Evolutionary conservation across 768 basidiomycete species (phyloP).

Genomic region (Kwoniella botswanensis): DNA sequence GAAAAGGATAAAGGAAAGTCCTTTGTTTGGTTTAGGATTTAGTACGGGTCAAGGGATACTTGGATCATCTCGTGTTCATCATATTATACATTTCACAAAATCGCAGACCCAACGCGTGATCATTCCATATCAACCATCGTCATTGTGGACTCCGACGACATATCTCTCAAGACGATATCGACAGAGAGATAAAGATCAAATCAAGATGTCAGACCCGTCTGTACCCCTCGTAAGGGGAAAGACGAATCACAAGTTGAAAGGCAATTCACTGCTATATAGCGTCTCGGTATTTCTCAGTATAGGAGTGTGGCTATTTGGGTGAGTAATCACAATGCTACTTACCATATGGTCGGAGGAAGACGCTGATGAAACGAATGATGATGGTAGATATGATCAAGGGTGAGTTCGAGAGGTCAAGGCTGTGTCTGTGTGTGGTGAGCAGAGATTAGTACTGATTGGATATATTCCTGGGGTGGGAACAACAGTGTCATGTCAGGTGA

Average conservation of each 20-base stretch:
- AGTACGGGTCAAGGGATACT: not conserved
- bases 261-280: conserved; percentile 52
- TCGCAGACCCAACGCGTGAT: too few relatives aligned
- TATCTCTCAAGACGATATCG: not conserved
- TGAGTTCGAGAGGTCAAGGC: conserved; percentile 20
- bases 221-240: conserved; percentile 50
- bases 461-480: not conserved
- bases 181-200: not conserved
- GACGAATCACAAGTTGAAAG: conserved; percentile 45
- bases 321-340: conserved; percentile 19
- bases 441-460: not conserved
- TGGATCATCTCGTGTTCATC: not conserved
- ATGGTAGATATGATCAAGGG: conserved; percentile 55
- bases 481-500: conserved; percentile 55
- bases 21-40: not conserved
- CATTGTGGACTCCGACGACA: not conserved
- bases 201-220: conserved; percentile 32
- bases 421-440: not conserved
- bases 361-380: not conserved
- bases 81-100: not conserved
- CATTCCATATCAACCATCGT: too few relatives aligned
- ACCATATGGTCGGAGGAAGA: not conserved
- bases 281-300: conserved; percentile 55
- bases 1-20: conserved; percentile 5
- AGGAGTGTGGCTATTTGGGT: conserved; percentile 59